Evolutionary conservation across 306 rosid genomes (phyloP), one percentile per base, ranked within the genome.

Genomic region (Boehmeria nivea): DNA sequence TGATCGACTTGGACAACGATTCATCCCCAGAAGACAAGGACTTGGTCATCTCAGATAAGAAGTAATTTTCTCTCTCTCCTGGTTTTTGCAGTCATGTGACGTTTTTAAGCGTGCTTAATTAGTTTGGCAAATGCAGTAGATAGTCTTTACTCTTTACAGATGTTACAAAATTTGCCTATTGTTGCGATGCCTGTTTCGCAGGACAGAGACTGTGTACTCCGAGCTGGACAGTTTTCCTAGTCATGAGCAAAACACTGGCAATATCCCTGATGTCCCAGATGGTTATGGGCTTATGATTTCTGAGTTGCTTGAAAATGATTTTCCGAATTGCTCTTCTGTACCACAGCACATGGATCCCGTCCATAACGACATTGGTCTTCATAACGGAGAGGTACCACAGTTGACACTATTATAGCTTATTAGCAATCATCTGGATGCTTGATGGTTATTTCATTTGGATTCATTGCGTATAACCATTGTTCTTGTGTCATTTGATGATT

Each of bases 241-340:
- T 71, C 89, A 76, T 53, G 66, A 72, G 45, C 88, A 68, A 65
- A 84, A 66, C 76, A 54, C 85, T 50, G 66, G 69, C 64, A 94
- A 82, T 63, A 76, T 78, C 39, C 81, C 84, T 56, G 91, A 86
- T 73, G 85, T 63, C 69, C 98, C 84, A 74, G 95, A 90, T 68
- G 95, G 98, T 62, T 84, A 86, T 68, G 94, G 98, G 47, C 81
- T 90, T 51, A 83, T 86, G 94, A 78, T 90, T 71, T 90, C 97
- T 0, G 98, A 86, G 69, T 72, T 86, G 68, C 85, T 87, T 48
- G 98, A 63, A 64, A 43, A 78, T 50, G 98, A 90, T 70, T 86
- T 86, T 60, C 31, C 98, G 9, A 74, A 67, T 77, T 90, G 98
- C 65, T 77, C 91, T 45, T 70, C 98, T 1, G 95, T 84, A 46